A percentile compares a stretch with the other conserved stretches of the same genome.
phyloP scores from a whole-genome alignment of 2,329 filamentous ascomycete genomes.

The Madurella mycetomatis region DNA sequence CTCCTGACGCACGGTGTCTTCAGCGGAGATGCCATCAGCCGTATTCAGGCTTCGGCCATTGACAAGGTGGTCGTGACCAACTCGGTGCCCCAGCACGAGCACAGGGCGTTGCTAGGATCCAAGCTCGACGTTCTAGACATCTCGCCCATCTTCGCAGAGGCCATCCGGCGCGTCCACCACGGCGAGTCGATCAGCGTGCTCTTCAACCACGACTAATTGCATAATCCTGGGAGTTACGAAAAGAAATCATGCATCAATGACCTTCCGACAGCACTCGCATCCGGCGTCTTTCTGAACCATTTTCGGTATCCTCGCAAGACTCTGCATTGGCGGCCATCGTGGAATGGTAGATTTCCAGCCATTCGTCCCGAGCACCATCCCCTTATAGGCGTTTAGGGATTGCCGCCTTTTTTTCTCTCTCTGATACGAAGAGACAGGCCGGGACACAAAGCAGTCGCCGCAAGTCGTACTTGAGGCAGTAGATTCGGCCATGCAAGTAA shows the following conservation, averaged over 20 bases:
- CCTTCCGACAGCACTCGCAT: slow-evolving; percentile 12
- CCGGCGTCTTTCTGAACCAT: slow-evolving; percentile 18
- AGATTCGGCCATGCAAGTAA: background rate
- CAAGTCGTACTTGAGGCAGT: background rate
- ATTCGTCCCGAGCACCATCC: slow-evolving; percentile 1
- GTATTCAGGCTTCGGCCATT: slow-evolving; percentile 87
- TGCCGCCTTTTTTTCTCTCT: background rate
- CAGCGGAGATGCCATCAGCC: slow-evolving; percentile 88
- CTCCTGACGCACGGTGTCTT: slow-evolving; percentile 92
- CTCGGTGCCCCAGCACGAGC: slow-evolving; percentile 83
- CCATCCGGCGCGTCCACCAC: slow-evolving; percentile 92
- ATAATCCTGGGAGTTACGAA: slow-evolving; percentile 9
- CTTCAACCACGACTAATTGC: slow-evolving; percentile 70
- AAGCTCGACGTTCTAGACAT: slow-evolving; percentile 93
- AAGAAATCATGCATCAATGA: slow-evolving; percentile 17
- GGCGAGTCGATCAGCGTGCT: slow-evolving; percentile 96
- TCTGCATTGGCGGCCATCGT: slow-evolving; percentile 22
- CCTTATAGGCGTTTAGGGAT: slow-evolving; percentile 9
- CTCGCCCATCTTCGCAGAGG: slow-evolving; percentile 87
- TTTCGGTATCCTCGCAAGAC: slow-evolving; percentile 9
- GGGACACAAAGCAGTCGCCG: slow-evolving; percentile 6
- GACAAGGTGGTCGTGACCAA: slow-evolving; percentile 96
- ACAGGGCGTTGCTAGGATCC: slow-evolving; percentile 66
- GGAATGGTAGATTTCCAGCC: background rate
- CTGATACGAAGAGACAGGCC: background rate